These are phyloP conservation scores for Nicotiana benthamiana DNA, from an alignment of 257 asterid species.

Conservation along the genomic window DNA sequence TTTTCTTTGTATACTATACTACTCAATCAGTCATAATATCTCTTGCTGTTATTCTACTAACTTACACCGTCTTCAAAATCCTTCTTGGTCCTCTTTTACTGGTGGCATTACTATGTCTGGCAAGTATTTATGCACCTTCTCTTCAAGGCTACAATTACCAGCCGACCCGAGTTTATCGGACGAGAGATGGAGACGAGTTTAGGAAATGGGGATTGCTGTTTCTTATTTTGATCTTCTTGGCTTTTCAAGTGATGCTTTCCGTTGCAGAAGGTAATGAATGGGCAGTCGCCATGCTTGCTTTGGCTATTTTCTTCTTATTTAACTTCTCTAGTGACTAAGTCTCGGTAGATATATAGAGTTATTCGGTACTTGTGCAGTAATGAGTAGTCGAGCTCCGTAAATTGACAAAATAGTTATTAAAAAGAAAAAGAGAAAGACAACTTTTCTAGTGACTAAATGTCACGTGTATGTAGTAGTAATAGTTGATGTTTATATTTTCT, in stretches of 20 bases:
- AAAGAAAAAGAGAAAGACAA: background rate
- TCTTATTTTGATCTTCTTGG: constrained; percentile 10
- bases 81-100: constrained; percentile 55
- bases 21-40: constrained; percentile 41
- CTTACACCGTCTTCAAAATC: constrained; percentile 47
- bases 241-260: constrained; percentile 6
- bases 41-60: constrained; percentile 34
- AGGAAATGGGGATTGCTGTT: constrained; percentile 12
- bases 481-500: background rate
- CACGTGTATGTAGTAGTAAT: background rate
- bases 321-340: background rate
- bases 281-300: constrained; percentile 14
- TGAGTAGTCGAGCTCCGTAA: background rate
- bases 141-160: constrained; percentile 27
- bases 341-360: background rate
- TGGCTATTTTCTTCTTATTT: constrained; percentile 7
- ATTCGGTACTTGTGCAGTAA: background rate
- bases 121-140: constrained; percentile 29
- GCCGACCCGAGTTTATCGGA: constrained; percentile 34
- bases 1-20: constrained; percentile 29
- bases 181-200: constrained; percentile 5
- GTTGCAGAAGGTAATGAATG: constrained; percentile 12
- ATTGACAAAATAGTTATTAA: background rate
- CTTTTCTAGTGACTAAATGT: background rate
- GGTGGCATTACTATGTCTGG: constrained; percentile 34